These are phyloP conservation scores for Phialocephala subalpina DNA, from an alignment of 2,329 filamentous ascomycete species.

Conservation along the genomic window DNA sequence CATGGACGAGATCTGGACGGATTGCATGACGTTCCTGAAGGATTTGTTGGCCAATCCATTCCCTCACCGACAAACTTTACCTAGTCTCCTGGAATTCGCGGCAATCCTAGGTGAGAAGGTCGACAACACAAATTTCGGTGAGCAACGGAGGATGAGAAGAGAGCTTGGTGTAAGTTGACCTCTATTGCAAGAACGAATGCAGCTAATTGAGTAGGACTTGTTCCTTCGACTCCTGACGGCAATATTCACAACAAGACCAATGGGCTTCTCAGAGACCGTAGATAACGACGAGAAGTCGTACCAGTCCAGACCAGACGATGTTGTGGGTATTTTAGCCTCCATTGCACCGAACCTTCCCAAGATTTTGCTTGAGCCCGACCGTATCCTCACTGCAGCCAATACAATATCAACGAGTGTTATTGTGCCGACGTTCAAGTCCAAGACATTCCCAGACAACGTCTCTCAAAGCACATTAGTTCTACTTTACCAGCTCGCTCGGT, in stretches of 20 bases:
- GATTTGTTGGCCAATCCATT: conserved; percentile 94
- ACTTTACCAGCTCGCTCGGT: conserved; percentile 77
- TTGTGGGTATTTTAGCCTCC: conserved; percentile 79
- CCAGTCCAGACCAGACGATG: conserved; percentile 68
- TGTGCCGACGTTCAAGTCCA: conserved; percentile 82
- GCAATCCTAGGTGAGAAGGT: conserved; percentile 93
- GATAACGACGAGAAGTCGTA: conserved; percentile 49
- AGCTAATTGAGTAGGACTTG: conserved; percentile 70
- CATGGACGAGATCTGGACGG: conserved; percentile 97
- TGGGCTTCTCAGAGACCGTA: conserved; percentile 71
- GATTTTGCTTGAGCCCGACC: conserved; percentile 85
- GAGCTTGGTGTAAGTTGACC: conserved; percentile 77
- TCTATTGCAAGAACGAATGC: not conserved
- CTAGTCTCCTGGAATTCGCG: conserved; percentile 86
- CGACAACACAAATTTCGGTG: conserved; percentile 96
- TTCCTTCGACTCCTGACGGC: conserved; percentile 88
- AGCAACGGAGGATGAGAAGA: conserved; percentile 89
- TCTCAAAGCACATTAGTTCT: conserved; percentile 75
- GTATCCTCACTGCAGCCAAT: conserved; percentile 78
- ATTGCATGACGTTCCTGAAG: conserved; percentile 89
- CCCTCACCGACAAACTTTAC: conserved; percentile 89
- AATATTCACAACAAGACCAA: conserved; percentile 89
- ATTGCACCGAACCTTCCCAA: conserved; percentile 84
- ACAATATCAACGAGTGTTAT: conserved; percentile 87
- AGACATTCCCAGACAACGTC: conserved; percentile 86